These are phyloP conservation scores for Xylariaceae sp. DNA, from an alignment of 2,329 filamentous ascomycete species.

Conservation along the genomic window DNA sequence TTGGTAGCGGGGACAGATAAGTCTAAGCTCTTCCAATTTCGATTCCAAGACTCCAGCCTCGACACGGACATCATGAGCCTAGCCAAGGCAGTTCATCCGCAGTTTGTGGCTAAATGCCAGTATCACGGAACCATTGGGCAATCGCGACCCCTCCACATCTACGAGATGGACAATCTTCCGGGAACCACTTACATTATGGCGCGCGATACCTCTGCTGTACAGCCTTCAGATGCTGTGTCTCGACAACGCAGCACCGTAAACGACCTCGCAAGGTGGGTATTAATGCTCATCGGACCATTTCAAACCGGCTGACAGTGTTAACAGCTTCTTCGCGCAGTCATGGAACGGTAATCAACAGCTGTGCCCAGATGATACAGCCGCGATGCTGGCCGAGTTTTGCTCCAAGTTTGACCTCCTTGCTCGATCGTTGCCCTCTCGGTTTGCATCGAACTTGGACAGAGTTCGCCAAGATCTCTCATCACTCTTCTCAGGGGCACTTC, in stretches of 20 bases:
- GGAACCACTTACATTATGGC: slow-evolving; percentile 15
- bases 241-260: slow-evolving; percentile 9
- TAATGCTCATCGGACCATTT: too few relatives aligned
- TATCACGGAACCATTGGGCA: slow-evolving; percentile 13
- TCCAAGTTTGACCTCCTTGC: slow-evolving; percentile 5
- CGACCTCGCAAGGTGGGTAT: slow-evolving; percentile 13
- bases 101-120: slow-evolving; percentile 8
- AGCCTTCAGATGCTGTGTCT: not conserved
- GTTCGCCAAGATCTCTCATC: slow-evolving; percentile 3
- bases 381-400: slow-evolving; percentile 1
- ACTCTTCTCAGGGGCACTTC: slow-evolving; percentile 2
- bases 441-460: slow-evolving; percentile 3
- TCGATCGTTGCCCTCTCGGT: slow-evolving; percentile 8
- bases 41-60: not conserved
- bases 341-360: slow-evolving; percentile 9
- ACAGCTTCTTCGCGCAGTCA: slow-evolving; percentile 20
- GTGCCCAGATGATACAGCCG: not conserved
- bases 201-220: not conserved
- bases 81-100: slow-evolving; percentile 1
- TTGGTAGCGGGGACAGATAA: not conserved
- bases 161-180: slow-evolving; percentile 14
- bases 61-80: slow-evolving; percentile 2
- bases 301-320: too few relatives aligned
- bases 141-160: slow-evolving; percentile 1
- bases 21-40: slow-evolving; percentile 18